Evolutionary conservation across 495 filamentous ascomycete species (phyloP), one percentile per base, ranked within the genome.

Genomic region (Haplographium delicatum): DNA sequence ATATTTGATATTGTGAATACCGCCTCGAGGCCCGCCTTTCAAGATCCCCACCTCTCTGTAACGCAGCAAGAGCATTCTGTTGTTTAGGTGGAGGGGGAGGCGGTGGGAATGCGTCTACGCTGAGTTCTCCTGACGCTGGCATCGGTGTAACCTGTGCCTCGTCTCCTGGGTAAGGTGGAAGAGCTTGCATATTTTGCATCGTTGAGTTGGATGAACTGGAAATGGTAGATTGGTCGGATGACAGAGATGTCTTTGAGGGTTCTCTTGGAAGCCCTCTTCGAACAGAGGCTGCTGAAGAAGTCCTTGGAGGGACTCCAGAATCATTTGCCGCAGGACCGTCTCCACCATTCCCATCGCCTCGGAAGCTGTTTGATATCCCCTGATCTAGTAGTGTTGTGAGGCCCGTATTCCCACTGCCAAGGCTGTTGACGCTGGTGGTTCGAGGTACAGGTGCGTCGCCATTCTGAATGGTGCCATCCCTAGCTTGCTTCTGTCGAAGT

Each of bases 1-100:
- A 87, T 39, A 97, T 91, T 58, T 97, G 94, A 67, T 97, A 98
- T 33, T 85, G 83, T 25, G 91, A 96, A 62, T 96, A 97, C 57
- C 93, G 73, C 58, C 91, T 76, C 3, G 94, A 97, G 8, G 93
- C 94, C 57, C 93, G 79, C 56, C 93, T 78, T 61, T 97, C 91
- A n/a, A 97, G 71, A 50, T 95, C 89, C 4, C 90, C 89, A 45
- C 90, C 89, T 63, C 88, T 75, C 64, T 97, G 94, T 53, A 98
- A 66, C 35, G 90, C 90, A 31, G 87, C 89, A 42, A 98, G 72
- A 7, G 93, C 93, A 71, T 95, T 91, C 56, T 88, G 86, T 19
- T 85, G 84, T 38, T 87, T 83, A 8, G 86, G 84, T 9, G 86
- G 86, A 6, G 86, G 87, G 10, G 86, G 85, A 2, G 76, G 78